phyloP scores from a whole-genome alignment of 495 filamentous ascomycete genomes.

The Letharia lupina region DNA sequence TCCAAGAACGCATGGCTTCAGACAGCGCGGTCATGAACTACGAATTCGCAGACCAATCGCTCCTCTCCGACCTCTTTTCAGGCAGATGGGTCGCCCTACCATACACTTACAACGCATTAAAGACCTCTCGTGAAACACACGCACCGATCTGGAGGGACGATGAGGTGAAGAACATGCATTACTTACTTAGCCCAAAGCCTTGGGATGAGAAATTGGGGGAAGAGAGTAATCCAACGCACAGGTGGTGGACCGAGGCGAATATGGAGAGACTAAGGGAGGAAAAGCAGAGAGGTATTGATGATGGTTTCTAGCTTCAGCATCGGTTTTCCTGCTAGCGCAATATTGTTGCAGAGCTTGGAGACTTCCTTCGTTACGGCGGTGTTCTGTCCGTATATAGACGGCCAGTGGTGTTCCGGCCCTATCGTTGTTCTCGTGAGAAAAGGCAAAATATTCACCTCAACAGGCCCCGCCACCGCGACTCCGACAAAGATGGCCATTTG shows the following conservation, averaged over 20 bases:
- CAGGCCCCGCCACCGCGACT: not conserved
- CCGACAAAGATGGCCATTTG: not conserved
- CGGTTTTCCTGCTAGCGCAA: not conserved
- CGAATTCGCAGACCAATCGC: conserved; percentile 68
- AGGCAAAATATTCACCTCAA: not conserved
- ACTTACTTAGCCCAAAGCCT: conserved; percentile 71
- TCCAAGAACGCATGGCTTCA: conserved; percentile 40
- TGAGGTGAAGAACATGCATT: conserved; percentile 71
- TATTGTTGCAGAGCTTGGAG: not conserved
- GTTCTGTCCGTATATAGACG: not conserved
- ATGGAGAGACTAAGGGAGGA: conserved; percentile 44
- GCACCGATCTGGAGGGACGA: conserved; percentile 66
- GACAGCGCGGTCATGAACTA: conserved; percentile 41
- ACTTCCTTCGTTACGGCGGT: not conserved
- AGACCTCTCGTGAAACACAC: conserved; percentile 68
- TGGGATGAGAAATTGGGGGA: conserved; percentile 57
- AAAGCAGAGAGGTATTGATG: conserved; percentile 30
- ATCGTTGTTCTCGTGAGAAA: not conserved
- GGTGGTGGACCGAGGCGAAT: conserved; percentile 60
- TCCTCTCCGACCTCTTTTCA: conserved; percentile 57
- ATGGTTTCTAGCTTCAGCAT: conserved; percentile 21
- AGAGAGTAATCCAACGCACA: conserved; percentile 46
- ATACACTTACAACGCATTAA: conserved; percentile 76
- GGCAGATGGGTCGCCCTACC: conserved; percentile 65
- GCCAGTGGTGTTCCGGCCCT: not conserved